Base-by-base conservation (phyloP, 78 protist species). In the Dictyostelium brefeldianum region DNA sequence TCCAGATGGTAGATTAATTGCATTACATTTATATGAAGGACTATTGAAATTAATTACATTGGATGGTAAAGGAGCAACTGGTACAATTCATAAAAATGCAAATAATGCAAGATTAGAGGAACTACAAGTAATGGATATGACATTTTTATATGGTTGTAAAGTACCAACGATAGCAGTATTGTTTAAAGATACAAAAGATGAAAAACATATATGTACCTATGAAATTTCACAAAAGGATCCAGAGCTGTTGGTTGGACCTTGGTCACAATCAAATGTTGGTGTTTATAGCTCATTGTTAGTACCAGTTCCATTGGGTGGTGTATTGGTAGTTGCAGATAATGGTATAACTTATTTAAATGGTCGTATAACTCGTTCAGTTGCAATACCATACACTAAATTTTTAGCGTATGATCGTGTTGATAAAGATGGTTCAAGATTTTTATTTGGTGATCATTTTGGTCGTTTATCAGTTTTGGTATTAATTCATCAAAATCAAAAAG, bases 271-370 rank as follows among this genome's bases (percentile, higher is more conserved):
- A 11, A 81, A 80, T 25, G 95, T 98, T 53, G 98, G 97, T 27
- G 67, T 22, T 12, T 83, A 83, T 18, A 51, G 97, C 11, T 29
- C 73, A n/a, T 22, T 85, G 89, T 74, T 97, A 27, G 62, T 95
- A 4, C 84, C 98, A 11, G 95, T 96, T 12, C 97, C 91, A 3
- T 51, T 81, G 17, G 96, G 98, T 18, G 98, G 97, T 29, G 74
- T 85, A 12, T 11, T 97, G 27, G 64, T 96, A 0, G 59, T 97
- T 11, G 98, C 98, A 15, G 98, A 97, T 57, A 85, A 90, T 50
- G 81, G 90, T 14, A 89, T 97, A 47, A 95, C 97, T 29, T 97
- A 95, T 83, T 69, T 84, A 82, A 90, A 80, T 41, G 97, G 95
- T 2, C 29, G 22, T 14, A 6, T 1, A 17, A 54, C 91, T 0